phyloP scores from a whole-genome alignment of 371 early-diverging fungal species.

The Syncephalastrum sp. region DNA sequence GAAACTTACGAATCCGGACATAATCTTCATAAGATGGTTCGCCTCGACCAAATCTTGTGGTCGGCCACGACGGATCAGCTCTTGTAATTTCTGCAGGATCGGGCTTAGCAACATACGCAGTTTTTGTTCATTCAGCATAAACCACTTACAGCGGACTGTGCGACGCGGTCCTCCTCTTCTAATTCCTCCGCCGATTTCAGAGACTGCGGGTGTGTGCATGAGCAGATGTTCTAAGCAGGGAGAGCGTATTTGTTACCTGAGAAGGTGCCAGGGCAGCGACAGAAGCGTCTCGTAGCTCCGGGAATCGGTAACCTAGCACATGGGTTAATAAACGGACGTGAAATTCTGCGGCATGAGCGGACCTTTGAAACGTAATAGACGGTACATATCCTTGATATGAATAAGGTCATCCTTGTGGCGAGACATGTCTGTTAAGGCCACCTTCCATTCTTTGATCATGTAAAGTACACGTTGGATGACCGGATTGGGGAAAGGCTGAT shows the following conservation, averaged over 20 bases:
- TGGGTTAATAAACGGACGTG: background rate
- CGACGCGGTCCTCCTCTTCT: slow-evolving; percentile 91
- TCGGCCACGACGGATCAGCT: slow-evolving; percentile 92
- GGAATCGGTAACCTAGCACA: slow-evolving; percentile 24
- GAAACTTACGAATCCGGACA: slow-evolving; percentile 88
- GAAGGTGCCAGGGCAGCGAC: slow-evolving; percentile 27
- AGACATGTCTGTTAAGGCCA: slow-evolving; percentile 82
- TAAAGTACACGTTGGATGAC: slow-evolving; percentile 87
- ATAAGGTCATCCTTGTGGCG: slow-evolving; percentile 90
- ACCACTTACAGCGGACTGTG: slow-evolving; percentile 79
- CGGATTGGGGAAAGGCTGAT: slow-evolving; percentile 50
- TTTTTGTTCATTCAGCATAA: background rate
- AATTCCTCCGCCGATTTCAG: slow-evolving; percentile 91
- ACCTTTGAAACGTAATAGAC: slow-evolving; percentile 84
- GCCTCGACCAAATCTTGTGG: slow-evolving; percentile 95
- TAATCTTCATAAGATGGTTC: slow-evolving; percentile 94
- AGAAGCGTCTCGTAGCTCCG: slow-evolving; percentile 23
- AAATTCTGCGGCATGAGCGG: background rate
- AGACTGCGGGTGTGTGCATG: slow-evolving; percentile 23
- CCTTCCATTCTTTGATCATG: slow-evolving; percentile 93
- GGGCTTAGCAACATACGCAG: background rate
- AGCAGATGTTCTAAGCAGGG: background rate
- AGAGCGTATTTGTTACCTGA: slow-evolving; percentile 1
- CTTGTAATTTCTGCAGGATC: slow-evolving; percentile 84
- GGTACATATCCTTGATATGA: slow-evolving; percentile 94